A percentile compares a stretch with the other conserved stretches of the same genome.
These are phyloP conservation scores for Neurospora sp. DNA, from an alignment of 495 filamentous ascomycete species.

Conservation along the genomic window DNA sequence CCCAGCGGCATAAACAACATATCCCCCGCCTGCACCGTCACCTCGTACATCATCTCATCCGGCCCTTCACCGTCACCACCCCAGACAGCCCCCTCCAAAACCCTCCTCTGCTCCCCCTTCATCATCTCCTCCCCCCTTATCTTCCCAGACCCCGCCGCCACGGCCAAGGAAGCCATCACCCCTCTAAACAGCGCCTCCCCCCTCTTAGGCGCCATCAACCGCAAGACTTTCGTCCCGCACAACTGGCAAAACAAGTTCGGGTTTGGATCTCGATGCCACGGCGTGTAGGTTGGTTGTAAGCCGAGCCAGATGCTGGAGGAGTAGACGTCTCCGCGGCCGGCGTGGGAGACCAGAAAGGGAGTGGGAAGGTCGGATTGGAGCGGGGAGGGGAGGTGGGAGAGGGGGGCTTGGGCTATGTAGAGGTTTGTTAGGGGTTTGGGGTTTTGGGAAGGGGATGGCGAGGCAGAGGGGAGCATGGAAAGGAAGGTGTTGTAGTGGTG, in stretches of 20 bases:
- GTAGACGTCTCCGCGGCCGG: slow-evolving; percentile 70
- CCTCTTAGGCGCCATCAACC: slow-evolving; percentile 53
- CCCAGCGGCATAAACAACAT: slow-evolving; percentile 79
- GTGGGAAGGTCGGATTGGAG: slow-evolving; percentile 58
- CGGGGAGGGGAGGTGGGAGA: slow-evolving; percentile 50
- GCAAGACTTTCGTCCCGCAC: slow-evolving; percentile 58
- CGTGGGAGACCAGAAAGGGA: slow-evolving; percentile 49
- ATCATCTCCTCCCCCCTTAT: slow-evolving; percentile 91
- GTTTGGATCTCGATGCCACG: slow-evolving; percentile 87
- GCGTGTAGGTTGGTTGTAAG: slow-evolving; percentile 73
- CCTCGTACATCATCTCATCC: slow-evolving; percentile 31
- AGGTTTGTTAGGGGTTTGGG: slow-evolving; percentile 26
- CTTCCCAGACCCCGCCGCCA: slow-evolving; percentile 19
- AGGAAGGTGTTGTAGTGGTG: neutral
- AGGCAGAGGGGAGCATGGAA: slow-evolving; percentile 64
- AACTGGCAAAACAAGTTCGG: slow-evolving; percentile 88
- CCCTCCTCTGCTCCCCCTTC: slow-evolving; percentile 57
- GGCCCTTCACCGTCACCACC: slow-evolving; percentile 12
- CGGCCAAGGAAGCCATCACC: slow-evolving; percentile 39
- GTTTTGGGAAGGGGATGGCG: slow-evolving; percentile 27
- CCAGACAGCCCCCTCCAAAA: slow-evolving; percentile 67
- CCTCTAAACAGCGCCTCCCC: slow-evolving; percentile 52
- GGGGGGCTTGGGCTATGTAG: slow-evolving; percentile 77
- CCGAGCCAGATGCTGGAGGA: slow-evolving; percentile 83
- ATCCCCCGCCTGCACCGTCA: slow-evolving; percentile 54